Base-by-base conservation (phyloP, 1,284 basidiomycete species). In the Marasmius fiardii region DNA sequence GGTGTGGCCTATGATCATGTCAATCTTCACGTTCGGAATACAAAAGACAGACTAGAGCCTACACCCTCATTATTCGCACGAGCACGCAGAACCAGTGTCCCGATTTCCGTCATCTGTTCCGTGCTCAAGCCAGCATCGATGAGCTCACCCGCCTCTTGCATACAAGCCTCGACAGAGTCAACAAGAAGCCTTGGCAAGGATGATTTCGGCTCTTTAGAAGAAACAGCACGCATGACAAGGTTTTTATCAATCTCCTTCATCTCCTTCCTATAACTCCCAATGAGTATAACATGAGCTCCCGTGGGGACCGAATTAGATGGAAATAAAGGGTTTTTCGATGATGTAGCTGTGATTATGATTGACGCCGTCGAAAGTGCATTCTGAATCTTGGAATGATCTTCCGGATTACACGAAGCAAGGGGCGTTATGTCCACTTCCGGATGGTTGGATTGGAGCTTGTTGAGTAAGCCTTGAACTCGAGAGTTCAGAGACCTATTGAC, bases 261-360 rank as follows among this genome's bases (percentile, higher is more conserved):
- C 14, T 73, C 65, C 0, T 88, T 87, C 31, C 80, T 93, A 66
- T 92, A 95, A 54, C 88, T 91, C n/a, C 93, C 92, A 33, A 93
- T 82, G 2, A 95, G 73, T 58, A 91, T 83, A 41, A 95, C 63
- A 63, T 92, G 89, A 0, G 89, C 78, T 0, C 86, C 85, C 0
- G 77, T 64, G 7, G 76, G 74, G 14, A 90, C 80, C 76, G 80
- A 85, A 0, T 72, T 64, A 0, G 83, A 79, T 1, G 82, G 78
- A 64, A 95, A 93, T 6, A 94, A 80, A 0, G 93, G 85, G 3
- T 58, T 61, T 0, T 79, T 82, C 6, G 91, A 87, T 0, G 90
- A 82, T 0, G 93, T 95, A 1, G 90, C 89, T n/a, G 88, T 88
- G 54, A 87, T 79, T 43, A 91, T 80, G 41, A 90, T 74, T 45